A percentile compares a stretch with the other conserved stretches of the same genome.
Conservation (phyloP, 768 basidiomycete genomes). For the Dioszegia aurantiaca region DNA sequence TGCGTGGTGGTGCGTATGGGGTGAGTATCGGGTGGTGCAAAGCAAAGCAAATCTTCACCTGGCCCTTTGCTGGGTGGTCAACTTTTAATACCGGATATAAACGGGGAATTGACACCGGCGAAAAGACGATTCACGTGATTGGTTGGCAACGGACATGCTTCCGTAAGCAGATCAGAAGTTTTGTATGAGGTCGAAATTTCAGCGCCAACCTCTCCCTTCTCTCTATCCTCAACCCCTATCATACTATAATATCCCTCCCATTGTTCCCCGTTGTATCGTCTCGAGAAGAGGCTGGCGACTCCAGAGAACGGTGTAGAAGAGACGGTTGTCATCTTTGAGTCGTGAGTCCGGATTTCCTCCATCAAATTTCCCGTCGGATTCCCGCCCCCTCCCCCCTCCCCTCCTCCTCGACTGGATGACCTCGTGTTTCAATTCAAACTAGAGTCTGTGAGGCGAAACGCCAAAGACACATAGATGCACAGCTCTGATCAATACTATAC, state of each 20-base stretch:
- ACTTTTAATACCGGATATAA: constrained; percentile 40
- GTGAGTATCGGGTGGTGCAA: not conserved
- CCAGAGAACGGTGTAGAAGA: not conserved
- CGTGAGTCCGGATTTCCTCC: too few species aligned
- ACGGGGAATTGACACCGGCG: constrained; percentile 15
- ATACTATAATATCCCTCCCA: too few species aligned
- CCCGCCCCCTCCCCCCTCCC: not conserved
- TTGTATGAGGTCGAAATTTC: constrained; percentile 12
- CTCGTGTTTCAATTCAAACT: constrained; percentile 51
- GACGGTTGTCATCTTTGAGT: not conserved
- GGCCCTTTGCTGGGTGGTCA: not conserved
- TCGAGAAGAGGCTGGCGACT: not conserved
- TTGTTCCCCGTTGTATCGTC: not conserved
- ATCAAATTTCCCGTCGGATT: too few species aligned
- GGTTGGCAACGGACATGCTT: constrained; percentile 3
- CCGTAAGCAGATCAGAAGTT: not conserved
- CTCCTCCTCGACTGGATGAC: constrained; percentile 36
- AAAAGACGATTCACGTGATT: constrained; percentile 9
- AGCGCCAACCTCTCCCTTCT: constrained; percentile 1
- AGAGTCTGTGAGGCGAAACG: constrained; percentile 52
- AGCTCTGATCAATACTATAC: constrained; percentile 35
- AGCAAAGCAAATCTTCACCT: not conserved
- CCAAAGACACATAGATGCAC: constrained; percentile 50
- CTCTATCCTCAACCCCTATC: constrained; percentile 4
- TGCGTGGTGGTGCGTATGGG: not conserved